These are phyloP conservation scores for Phialophora verrucosa DNA, from an alignment of 2,329 filamentous ascomycete species.

Conservation along the genomic window DNA sequence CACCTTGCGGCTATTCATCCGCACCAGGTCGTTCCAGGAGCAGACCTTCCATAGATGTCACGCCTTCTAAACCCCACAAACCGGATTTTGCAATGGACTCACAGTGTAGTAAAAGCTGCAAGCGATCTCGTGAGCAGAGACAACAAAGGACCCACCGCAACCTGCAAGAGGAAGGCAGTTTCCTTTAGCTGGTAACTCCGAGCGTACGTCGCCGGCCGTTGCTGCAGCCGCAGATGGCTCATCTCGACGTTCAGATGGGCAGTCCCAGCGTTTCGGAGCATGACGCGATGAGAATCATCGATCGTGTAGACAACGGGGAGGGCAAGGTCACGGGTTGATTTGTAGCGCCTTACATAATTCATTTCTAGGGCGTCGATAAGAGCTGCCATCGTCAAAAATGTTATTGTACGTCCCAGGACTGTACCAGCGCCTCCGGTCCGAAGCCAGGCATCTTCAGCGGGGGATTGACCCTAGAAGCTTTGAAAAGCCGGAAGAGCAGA, in stretches of 20 bases:
- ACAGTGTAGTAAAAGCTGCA: background rate
- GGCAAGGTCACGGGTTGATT: background rate
- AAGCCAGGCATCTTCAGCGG: background rate
- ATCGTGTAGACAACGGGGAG: background rate
- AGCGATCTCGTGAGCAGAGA: background rate
- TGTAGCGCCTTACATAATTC: slow-evolving; percentile 1
- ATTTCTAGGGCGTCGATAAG: background rate
- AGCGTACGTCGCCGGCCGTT: background rate
- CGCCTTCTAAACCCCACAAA: background rate
- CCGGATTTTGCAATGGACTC: background rate
- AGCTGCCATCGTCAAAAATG: background rate
- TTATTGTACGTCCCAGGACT: background rate
- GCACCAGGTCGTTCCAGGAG: slow-evolving; percentile 16
- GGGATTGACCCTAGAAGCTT: background rate
- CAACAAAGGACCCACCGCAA: background rate
- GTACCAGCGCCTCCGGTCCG: background rate
- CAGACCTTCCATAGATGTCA: slow-evolving; percentile 21
- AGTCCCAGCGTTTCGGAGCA: background rate
- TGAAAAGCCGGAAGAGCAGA: background rate
- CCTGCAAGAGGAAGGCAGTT: background rate
- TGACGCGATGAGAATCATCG: background rate
- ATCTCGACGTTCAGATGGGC: background rate
- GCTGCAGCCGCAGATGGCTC: background rate
- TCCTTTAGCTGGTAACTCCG: background rate
- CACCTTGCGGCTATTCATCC: background rate